These are phyloP conservation scores for Aureobasidium subglaciale DNA, from an alignment of 2,329 filamentous ascomycete species.

Conservation along the genomic window DNA sequence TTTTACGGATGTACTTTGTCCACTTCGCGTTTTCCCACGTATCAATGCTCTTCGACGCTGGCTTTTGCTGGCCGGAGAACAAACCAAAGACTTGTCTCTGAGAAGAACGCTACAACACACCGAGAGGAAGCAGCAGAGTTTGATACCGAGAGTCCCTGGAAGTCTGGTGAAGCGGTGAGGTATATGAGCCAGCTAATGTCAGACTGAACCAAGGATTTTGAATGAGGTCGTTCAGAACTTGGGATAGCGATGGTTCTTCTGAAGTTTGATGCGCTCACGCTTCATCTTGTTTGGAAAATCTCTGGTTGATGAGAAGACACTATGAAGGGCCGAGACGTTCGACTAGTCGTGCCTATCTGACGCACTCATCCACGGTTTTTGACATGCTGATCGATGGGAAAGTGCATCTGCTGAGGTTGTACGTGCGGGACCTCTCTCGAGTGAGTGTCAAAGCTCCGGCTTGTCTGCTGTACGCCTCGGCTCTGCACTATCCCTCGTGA, in stretches of 20 bases:
- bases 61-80: constrained; percentile 35
- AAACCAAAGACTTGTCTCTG: constrained; percentile 90
- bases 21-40: constrained; percentile 45
- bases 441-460: constrained; percentile 92
- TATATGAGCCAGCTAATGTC: constrained; percentile 15
- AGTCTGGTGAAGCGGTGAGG: constrained; percentile 24
- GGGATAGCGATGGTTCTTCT: constrained; percentile 20
- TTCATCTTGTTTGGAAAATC: neutral
- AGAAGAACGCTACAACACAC: constrained; percentile 75
- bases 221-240: constrained; percentile 14
- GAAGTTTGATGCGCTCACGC: constrained; percentile 14
- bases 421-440: constrained; percentile 70
- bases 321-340: neutral
- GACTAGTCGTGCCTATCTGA: neutral
- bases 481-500: constrained; percentile 19
- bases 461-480: constrained; percentile 56
- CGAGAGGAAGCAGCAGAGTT: constrained; percentile 48
- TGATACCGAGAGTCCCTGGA: constrained; percentile 8
- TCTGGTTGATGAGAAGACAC: neutral
- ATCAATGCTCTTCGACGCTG: constrained; percentile 53
- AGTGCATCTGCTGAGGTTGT: constrained; percentile 23
- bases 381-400: constrained; percentile 20
- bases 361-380: constrained; percentile 10
- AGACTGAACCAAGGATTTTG: constrained; percentile 13
- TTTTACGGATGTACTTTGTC: constrained; percentile 94